Evolutionary conservation across 2,329 filamentous ascomycete genomes (phyloP).

Genomic region (Xylaria digitata): DNA sequence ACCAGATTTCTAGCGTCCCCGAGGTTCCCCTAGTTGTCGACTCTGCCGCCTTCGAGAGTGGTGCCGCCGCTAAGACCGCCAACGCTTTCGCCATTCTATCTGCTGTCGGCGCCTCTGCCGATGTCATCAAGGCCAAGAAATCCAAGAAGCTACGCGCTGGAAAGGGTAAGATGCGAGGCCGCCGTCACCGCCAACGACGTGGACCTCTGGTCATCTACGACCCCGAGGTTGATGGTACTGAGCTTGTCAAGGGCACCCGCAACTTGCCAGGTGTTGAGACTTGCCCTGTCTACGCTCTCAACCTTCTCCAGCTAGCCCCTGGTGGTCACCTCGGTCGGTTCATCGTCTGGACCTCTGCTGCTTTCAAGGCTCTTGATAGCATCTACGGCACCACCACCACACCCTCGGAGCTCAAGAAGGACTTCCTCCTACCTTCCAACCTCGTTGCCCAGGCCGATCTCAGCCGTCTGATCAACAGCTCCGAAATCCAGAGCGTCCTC

Average conservation of each 20-base stretch:
- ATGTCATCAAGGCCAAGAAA: slow-evolving; percentile 94
- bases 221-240: slow-evolving; percentile 93
- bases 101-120: slow-evolving; percentile 87
- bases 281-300: slow-evolving; percentile 89
- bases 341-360: slow-evolving; percentile 97
- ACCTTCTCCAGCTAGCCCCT: slow-evolving; percentile 98
- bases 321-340: slow-evolving; percentile 99
- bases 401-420: slow-evolving; percentile 94
- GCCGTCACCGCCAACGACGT: slow-evolving; percentile 96
- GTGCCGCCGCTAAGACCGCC: slow-evolving; percentile 86
- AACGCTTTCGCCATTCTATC: slow-evolving; percentile 87
- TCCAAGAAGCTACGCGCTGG: slow-evolving; percentile 97
- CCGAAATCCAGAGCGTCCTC: slow-evolving; percentile 96
- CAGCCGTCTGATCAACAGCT: slow-evolving; percentile 98
- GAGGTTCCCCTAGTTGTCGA: slow-evolving; percentile 98
- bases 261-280: slow-evolving; percentile 99
- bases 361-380: slow-evolving; percentile 95
- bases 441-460: slow-evolving; percentile 95
- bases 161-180: slow-evolving; percentile 98
- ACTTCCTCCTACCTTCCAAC: slow-evolving; percentile 96
- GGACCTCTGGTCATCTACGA: slow-evolving; percentile 98
- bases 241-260: slow-evolving; percentile 94
- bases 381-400: slow-evolving; percentile 95
- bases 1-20: slow-evolving; percentile 90
- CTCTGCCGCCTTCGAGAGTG: slow-evolving; percentile 85